Base-by-base conservation (phyloP, 768 basidiomycete genomes). In the Vararia minispora region DNA sequence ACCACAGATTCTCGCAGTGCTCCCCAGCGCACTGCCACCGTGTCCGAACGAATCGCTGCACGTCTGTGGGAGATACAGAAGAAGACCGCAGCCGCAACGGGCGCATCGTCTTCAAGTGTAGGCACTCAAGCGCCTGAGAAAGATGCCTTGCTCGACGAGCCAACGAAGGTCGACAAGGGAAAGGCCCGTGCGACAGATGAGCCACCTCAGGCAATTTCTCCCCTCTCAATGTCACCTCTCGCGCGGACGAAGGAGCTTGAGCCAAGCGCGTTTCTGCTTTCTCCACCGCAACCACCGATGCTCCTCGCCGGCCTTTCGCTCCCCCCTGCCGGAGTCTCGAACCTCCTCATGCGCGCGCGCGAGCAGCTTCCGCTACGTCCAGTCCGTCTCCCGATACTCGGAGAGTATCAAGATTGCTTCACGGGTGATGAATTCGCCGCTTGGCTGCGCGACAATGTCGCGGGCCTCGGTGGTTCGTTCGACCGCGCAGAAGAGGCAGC, bases 341-440 rank as follows among this genome's bases (percentile, higher is more conserved):
- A 66, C 33, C 60, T 94, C 11, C 69, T 94, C 21, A 63, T 66
- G 2, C 74, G 77, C 33, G 88, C 90, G 27, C 76, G 77, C 25
- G 61, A 64, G 1, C 80, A 87, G 48, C 61, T 90, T n/a, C 74
- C 72, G 13, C 63, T 88, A 22, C 71, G 77, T 24, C 60, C 81
- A 6, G 67, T 90, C 22, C 76, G 79, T 26, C 75, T 89, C 61
- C 79, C 88, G 1, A 60, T 90, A 11, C 53, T 90, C 9, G 87
- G 87, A 32, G 85, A 89, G 62, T 90, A 90, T 46, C 68, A 77
- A 21, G 81, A 87, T 41, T 80, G 82, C 42, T 92, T 94, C 59
- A 78, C 76, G 12, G 91, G 91, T 21, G 88, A 89, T 28, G 90
- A 94, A 46, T 80, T 95, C 46, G 83, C 81, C 7, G 68, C 71